A percentile compares a stretch with the other conserved stretches of the same genome.
Conservation (phyloP, 169 alveolate genomes). For the Fabrea salina region DNA sequence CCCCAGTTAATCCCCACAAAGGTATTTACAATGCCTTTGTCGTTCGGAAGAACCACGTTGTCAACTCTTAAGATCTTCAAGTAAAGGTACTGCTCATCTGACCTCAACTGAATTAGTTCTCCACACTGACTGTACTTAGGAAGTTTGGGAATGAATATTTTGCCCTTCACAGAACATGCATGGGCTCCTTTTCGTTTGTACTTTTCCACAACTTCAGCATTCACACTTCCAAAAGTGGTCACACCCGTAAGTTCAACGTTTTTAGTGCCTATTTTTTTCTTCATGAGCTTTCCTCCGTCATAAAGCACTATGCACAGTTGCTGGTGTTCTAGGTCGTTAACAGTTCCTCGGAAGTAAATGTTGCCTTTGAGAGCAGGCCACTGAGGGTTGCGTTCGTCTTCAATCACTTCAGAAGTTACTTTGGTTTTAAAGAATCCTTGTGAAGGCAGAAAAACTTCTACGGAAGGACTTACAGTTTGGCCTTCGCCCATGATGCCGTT, state of each 20-base stretch:
- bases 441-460: background rate
- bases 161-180: constrained; percentile 18
- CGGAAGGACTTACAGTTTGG: constrained; percentile 13
- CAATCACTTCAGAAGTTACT: constrained; percentile 9
- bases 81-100: constrained; percentile 9
- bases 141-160: background rate
- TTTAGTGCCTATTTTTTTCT: background rate
- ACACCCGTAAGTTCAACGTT: constrained; percentile 1
- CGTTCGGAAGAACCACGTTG: constrained; percentile 18
- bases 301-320: background rate
- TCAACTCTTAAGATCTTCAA: constrained; percentile 17
- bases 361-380: constrained; percentile 31
- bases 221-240: background rate
- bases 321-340: constrained; percentile 4
- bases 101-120: background rate
- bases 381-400: constrained; percentile 5
- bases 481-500: background rate
- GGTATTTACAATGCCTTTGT: constrained; percentile 30
- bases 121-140: constrained; percentile 27
- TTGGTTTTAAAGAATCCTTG: constrained; percentile 5
- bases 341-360: constrained; percentile 29
- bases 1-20: constrained; percentile 32
- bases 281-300: constrained; percentile 20
- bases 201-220: background rate
- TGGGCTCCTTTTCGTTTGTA: background rate